phyloP scores from a whole-genome alignment of 495 filamentous ascomycete species.

The Diplogelasinospora grovesii region DNA sequence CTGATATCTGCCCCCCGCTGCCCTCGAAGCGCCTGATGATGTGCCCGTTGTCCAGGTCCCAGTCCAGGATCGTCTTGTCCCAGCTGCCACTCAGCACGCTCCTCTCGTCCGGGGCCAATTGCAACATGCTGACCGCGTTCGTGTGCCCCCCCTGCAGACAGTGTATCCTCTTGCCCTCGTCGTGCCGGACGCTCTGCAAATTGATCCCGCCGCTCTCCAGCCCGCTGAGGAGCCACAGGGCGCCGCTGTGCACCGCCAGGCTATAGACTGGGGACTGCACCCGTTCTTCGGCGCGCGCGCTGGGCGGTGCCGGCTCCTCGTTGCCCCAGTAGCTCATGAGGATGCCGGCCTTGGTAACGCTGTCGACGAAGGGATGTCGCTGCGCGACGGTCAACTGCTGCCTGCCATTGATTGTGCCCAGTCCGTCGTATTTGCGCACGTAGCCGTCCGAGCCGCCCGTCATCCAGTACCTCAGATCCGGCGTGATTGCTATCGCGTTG shows the following conservation, averaged over 20 bases:
- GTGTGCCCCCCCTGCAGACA: constrained; percentile 68
- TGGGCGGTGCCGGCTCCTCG: constrained; percentile 43
- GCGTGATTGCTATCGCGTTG: constrained; percentile 85
- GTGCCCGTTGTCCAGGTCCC: constrained; percentile 89
- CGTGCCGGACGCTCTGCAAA: constrained; percentile 87
- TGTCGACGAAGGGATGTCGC: constrained; percentile 94
- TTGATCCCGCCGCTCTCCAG: constrained; percentile 89
- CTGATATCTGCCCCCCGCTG: constrained; percentile 76
- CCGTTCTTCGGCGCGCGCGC: constrained; percentile 42
- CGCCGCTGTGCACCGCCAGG: constrained; percentile 81
- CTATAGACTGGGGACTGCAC: constrained; percentile 85
- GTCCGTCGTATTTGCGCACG: constrained; percentile 92
- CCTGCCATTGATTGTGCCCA: constrained; percentile 91
- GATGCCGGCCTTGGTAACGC: constrained; percentile 87
- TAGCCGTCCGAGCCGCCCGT: constrained; percentile 92
- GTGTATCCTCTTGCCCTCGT: constrained; percentile 83
- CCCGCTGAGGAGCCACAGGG: constrained; percentile 84
- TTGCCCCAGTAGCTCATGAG: constrained; percentile 98
- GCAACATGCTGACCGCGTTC: constrained; percentile 85
- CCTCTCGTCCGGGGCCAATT: constrained; percentile 74
- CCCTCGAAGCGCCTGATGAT: constrained; percentile 66
- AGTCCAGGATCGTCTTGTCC: constrained; percentile 91
- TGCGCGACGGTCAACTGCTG: constrained; percentile 91
- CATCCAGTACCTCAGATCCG: constrained; percentile 93
- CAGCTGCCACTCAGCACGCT: constrained; percentile 89